Evolutionary conservation across 2,329 filamentous ascomycete species (phyloP).

Genomic region (Aphanocladium album): DNA sequence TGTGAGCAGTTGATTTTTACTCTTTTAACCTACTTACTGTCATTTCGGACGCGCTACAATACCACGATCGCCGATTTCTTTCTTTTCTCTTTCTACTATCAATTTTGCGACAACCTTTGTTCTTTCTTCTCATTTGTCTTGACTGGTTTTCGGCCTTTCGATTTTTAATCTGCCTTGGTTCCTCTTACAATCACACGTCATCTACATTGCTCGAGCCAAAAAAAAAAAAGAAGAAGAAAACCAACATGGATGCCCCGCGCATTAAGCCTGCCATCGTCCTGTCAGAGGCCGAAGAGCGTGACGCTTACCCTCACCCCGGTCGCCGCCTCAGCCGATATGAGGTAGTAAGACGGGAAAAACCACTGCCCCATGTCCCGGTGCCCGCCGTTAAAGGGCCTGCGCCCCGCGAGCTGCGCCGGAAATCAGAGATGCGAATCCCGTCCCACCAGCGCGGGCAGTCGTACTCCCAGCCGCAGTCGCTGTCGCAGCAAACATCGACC

Average conservation of each 20-base stretch:
- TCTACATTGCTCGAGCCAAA: not conserved
- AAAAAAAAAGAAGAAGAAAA: too few relatives aligned
- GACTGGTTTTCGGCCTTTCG: too few relatives aligned
- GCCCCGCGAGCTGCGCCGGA: not conserved
- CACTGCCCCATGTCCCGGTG: constrained; percentile 2
- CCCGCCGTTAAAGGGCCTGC: not conserved
- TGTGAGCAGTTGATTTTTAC: not conserved
- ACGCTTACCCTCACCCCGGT: constrained; percentile 10
- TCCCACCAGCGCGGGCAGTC: not conserved
- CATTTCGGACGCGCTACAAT: not conserved
- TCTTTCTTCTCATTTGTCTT: not conserved
- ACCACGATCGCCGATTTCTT: not conserved
- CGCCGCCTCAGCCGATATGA: constrained; percentile 11
- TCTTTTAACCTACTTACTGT: not conserved
- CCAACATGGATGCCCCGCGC: constrained; percentile 2
- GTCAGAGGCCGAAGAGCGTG: constrained; percentile 7
- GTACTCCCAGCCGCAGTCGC: not conserved
- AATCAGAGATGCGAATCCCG: not conserved
- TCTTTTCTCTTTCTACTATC: not conserved
- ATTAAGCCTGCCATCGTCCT: constrained; percentile 10
- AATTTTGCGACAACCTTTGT: not conserved
- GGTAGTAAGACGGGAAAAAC: not conserved
- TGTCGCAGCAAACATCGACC: not conserved
- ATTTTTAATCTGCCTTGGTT: not conserved
- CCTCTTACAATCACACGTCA: not conserved